Evolutionary conservation across 306 rosid genomes (phyloP), one percentile per base, ranked within the genome.

Genomic region (Quercus glauca): DNA sequence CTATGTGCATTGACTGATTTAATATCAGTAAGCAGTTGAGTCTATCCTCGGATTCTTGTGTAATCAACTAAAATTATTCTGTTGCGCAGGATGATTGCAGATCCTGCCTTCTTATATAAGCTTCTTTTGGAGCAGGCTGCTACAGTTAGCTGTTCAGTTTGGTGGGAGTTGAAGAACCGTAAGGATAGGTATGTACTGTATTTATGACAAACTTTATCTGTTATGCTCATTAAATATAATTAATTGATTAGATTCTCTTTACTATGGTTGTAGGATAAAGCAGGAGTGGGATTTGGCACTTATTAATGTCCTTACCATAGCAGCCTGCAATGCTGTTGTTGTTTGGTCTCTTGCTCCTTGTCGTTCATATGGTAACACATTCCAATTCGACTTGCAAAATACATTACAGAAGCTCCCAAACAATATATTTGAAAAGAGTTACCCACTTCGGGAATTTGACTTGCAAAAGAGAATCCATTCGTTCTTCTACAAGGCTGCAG

Each of bases 281-380:
- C 94, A 90, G 83, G 99, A 96, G 82, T 96, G 99, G 99, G 99
- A 93, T 87, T 90, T 96, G 87, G 99, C 99, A 37, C 91, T 96
- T 71, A 78, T 91, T 69, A 96, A 96, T 33, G 99, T 96, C 85
- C 91, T 96, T 61, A 96, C 99, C 23, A 93, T 92, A 80, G 88
- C 98, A 63, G 91, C 99, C 71, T 96, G 99, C 93, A 96, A 93
- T 88, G 98, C 99, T 25, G 57, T 91, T 73, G 97, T 90, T 85
- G 99, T 96, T 73, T 96, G 99, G 99, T 91, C 99, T 14, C 98
- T 93, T 86, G 99, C 99, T 81, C 98, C 99, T 65, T 96, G 94
- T 80, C 97, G 97, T 60, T 93, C 99, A 3, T 96, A 96, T 81
- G 99, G 99, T 55, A 91, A 90, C 85, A 96, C 99, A 6, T 96